These are phyloP conservation scores for Trichoderma lentiforme DNA, from an alignment of 2,329 filamentous ascomycete species.

Conservation along the genomic window DNA sequence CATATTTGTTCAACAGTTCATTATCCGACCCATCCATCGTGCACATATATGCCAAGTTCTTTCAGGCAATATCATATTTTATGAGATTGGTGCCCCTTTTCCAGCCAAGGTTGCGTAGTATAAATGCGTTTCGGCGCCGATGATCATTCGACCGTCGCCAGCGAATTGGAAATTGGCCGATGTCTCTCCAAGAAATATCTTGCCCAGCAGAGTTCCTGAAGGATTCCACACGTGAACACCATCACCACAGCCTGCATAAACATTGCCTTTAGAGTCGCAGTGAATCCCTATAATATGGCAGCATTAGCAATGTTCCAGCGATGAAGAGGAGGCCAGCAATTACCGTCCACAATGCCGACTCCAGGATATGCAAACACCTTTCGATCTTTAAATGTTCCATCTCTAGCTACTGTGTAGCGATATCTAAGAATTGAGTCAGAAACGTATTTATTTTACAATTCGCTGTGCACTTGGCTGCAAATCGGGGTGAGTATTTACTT, in stretches of 20 bases:
- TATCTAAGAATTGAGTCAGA: background rate
- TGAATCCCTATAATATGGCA: slow-evolving; percentile 38
- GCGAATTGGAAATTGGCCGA: slow-evolving; percentile 50
- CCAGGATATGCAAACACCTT: slow-evolving; percentile 14
- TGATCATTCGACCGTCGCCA: slow-evolving; percentile 40
- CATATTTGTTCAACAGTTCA: background rate
- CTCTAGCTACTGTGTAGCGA: slow-evolving; percentile 15
- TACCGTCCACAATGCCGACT: slow-evolving; percentile 13
- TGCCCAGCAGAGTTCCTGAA: slow-evolving; percentile 44
- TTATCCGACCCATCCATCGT: background rate
- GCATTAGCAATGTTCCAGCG: slow-evolving; percentile 36
- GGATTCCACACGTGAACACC: slow-evolving; percentile 48
- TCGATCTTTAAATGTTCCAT: slow-evolving; percentile 31
- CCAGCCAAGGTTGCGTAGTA: slow-evolving; percentile 10
- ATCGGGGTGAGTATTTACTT: background rate
- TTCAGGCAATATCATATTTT: background rate
- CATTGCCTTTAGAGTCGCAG: slow-evolving; percentile 44
- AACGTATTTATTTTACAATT: background rate
- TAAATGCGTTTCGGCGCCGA: slow-evolving; percentile 24
- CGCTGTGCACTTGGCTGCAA: background rate
- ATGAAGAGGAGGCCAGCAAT: background rate
- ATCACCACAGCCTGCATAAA: slow-evolving; percentile 49
- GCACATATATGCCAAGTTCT: background rate
- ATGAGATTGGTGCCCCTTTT: slow-evolving; percentile 15
- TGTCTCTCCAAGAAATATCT: slow-evolving; percentile 40